Percentiles rank a stretch among this genome's conserved stretches.
Evolutionary conservation across 768 basidiomycete genomes (phyloP).

Genomic region (Psilocybe azurescens): DNA sequence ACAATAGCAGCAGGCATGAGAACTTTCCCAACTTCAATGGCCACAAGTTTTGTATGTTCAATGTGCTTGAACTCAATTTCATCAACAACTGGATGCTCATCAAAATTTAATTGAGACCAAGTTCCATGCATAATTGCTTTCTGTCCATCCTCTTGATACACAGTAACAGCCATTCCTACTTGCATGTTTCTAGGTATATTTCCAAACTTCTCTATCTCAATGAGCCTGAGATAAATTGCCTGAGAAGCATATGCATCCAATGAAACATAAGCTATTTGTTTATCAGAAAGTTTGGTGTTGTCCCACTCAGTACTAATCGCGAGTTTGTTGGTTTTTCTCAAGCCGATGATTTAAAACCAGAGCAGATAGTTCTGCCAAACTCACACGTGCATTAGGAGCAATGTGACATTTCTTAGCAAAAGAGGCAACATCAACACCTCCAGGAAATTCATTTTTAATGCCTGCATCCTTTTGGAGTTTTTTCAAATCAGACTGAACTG

Average conservation of each 20-base stretch:
- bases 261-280: constrained; percentile 24
- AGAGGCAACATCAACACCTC: constrained; percentile 7
- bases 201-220: too few relatives aligned
- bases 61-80: constrained; percentile 9
- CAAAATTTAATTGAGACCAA: too few relatives aligned
- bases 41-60: background rate
- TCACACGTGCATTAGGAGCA: constrained; percentile 8
- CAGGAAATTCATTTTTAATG: constrained; percentile 20
- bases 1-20: constrained; percentile 25
- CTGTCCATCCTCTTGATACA: too few relatives aligned
- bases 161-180: too few relatives aligned
- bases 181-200: constrained; percentile 26
- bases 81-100: background rate
- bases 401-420: constrained; percentile 31
- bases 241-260: constrained; percentile 24
- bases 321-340: constrained; percentile 23
- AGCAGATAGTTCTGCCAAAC: constrained; percentile 36
- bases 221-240: constrained; percentile 21
- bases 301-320: constrained; percentile 23
- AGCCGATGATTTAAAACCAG: constrained; percentile 24
- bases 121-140: too few relatives aligned
- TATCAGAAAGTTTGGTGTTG: constrained; percentile 9
- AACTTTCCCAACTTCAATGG: constrained; percentile 18
- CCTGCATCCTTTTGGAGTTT: constrained; percentile 21
- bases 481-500: constrained; percentile 25